Evolutionary conservation across 176 grass and related monocot species (phyloP), one percentile per base, ranked within the genome.

Genomic region (Otatea glauca): DNA sequence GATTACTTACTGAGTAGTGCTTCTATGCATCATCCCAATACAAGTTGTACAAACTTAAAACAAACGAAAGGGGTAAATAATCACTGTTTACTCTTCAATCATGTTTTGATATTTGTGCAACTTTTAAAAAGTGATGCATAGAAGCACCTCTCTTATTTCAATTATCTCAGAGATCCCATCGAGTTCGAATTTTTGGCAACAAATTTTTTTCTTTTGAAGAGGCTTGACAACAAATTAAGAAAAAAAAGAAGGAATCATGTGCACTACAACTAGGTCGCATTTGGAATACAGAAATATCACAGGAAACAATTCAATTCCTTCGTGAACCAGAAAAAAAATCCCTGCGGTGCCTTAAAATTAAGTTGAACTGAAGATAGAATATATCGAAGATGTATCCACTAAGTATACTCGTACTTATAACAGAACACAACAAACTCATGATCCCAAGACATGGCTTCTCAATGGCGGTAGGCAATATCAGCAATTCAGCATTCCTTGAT

Each of bases 381-480:
- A 70, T 43, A 27, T 13, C 16, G 21, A n/a, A 23, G 55, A 23
- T 58, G 21, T n/a, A 58, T n/a, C 55, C 9, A 9, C 55, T 58
- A 43, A 43, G 42, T 1, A 43, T 43, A 9, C 41, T 9, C 1
- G 42, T 9, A 9, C 42, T 43, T 43, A 9, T 43, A 43, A 43
- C 8, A 43, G 42, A 43, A 43, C 8, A 43, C 42, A 9, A 43
- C 42, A 64, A 20, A 34, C 44, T 49, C 18, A 67, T 51, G 60
- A 66, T 80, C 44, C 18, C 32, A 29, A 68, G 50, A 53, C 63
- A 80, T 68, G 18, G 77, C 49, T 65, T 15, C 27, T 34, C 27
- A 0, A 16, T 5, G 62, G 5, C 62, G 45, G 63, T 80, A 32
- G 50, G 65, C 63, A 67, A 67, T 51, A 68, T 51, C 2, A 37